phyloP scores from a whole-genome alignment of 1,139 yeast genomes.

The Blastobotrys petasosporus region DNA sequence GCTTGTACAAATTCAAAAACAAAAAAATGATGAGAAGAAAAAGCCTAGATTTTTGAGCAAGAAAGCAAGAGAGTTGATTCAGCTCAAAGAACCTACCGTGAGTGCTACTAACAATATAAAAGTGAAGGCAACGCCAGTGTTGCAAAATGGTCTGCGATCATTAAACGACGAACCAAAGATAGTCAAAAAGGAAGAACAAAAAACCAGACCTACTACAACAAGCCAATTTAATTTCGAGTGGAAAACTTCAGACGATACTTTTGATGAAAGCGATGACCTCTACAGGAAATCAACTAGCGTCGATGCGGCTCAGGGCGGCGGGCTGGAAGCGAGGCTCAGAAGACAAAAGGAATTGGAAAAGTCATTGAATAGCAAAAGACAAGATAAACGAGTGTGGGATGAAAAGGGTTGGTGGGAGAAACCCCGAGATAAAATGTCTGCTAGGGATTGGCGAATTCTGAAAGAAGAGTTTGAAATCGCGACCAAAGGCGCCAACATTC shows the following conservation, averaged over 20 bases:
- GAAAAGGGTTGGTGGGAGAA: constrained; percentile 62
- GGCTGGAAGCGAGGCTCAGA: constrained; percentile 27
- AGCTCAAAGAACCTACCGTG: not conserved
- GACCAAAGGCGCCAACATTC: constrained; percentile 48
- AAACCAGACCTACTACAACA: no score
- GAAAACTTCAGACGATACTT: constrained; percentile 64
- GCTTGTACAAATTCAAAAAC: constrained; percentile 27
- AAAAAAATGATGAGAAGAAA: constrained; percentile 26
- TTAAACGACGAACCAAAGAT: no score
- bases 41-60: constrained; percentile 48
- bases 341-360: constrained; percentile 18
- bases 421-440: constrained; percentile 55
- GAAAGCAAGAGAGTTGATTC: constrained; percentile 39
- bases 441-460: constrained; percentile 85
- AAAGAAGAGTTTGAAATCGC: constrained; percentile 70
- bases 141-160: not conserved
- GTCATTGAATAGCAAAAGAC: constrained; percentile 15
- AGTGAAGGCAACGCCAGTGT: not conserved
- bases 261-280: constrained; percentile 42
- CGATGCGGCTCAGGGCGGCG: constrained; percentile 23
- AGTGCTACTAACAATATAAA: not conserved
- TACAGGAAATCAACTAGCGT: constrained; percentile 14
- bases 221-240: constrained; percentile 57
- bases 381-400: constrained; percentile 23
- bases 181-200: no score